phyloP scores from a whole-genome alignment of 2,329 filamentous ascomycete genomes.

The Penicillium sp. region DNA sequence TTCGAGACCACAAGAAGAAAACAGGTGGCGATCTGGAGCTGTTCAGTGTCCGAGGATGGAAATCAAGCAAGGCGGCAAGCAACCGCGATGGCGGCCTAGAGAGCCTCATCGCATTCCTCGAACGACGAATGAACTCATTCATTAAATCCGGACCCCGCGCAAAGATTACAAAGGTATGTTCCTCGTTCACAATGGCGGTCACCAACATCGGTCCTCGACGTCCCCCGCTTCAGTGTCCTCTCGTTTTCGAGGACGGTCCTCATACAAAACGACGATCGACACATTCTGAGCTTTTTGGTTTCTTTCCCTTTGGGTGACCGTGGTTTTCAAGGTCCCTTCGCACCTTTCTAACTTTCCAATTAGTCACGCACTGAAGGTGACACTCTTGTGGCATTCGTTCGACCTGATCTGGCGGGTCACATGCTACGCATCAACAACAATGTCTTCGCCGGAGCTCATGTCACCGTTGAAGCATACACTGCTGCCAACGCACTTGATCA shows the following conservation, averaged over 20 bases:
- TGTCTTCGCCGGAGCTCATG: conserved; percentile 55
- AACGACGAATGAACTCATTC: conserved; percentile 56
- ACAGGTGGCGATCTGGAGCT: conserved; percentile 25
- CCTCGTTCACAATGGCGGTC: conserved; percentile 37
- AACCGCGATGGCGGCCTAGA: conserved; percentile 60
- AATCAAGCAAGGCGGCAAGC: conserved; percentile 57
- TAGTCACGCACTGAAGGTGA: conserved; percentile 64
- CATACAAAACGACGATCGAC: conserved; percentile 37
- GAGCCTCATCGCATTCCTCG: conserved; percentile 58
- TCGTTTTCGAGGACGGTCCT: conserved; percentile 37
- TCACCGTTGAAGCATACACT: conserved; percentile 48
- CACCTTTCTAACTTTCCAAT: conserved; percentile 56
- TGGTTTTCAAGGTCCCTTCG: conserved; percentile 39
- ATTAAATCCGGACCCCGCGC: conserved; percentile 46
- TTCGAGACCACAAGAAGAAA: conserved; percentile 30
- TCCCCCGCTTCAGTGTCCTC: conserved; percentile 32
- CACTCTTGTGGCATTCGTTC: conserved; percentile 59
- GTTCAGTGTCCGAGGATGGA: conserved; percentile 52
- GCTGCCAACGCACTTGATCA: conserved; percentile 17
- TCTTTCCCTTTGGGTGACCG: conserved; percentile 33
- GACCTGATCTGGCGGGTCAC: conserved; percentile 54
- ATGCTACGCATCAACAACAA: conserved; percentile 61
- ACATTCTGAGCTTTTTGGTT: conserved; percentile 24
- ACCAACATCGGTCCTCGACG: conserved; percentile 32
- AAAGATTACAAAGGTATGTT: conserved; percentile 70